A percentile compares a stretch with the other conserved stretches of the same genome.
These are phyloP conservation scores for Phytophthora ramorum DNA, from an alignment of 352 stramenopile genomes.

Conservation along the genomic window DNA sequence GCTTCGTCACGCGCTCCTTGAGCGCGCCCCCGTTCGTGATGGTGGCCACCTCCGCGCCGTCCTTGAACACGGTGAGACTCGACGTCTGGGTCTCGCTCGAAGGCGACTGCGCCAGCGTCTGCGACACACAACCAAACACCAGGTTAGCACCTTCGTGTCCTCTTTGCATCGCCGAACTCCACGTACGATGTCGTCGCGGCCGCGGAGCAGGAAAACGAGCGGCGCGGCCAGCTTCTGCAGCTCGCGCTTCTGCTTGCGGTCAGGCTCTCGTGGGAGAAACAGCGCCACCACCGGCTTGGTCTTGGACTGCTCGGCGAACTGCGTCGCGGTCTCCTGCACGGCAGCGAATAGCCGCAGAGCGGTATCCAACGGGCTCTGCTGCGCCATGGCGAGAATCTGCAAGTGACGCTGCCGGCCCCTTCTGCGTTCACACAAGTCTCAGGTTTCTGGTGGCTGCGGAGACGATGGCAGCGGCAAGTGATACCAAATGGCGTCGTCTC, in stretches of 20 bases:
- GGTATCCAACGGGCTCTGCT: conserved; percentile 25
- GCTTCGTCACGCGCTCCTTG: conserved; percentile 53
- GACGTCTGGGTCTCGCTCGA: conserved; percentile 39
- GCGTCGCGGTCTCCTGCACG: conserved; percentile 5
- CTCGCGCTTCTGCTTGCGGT: conserved; percentile 40
- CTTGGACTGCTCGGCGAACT: conserved; percentile 9
- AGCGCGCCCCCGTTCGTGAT: conserved; percentile 53
- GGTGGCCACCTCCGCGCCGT: conserved; percentile 37
- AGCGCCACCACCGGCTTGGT: conserved; percentile 35
- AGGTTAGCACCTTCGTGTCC: background rate
- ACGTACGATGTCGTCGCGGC: conserved; percentile 69
- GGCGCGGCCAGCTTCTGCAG: conserved; percentile 54
- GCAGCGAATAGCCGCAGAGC: conserved; percentile 29
- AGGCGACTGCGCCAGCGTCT: conserved; percentile 52
- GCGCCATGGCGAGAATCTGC: conserved; percentile 21
- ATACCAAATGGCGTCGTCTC: background rate
- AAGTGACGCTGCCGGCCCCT: conserved; percentile 16
- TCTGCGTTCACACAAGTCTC: conserved; percentile 11
- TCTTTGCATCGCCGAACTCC: background rate
- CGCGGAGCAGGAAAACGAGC: conserved; percentile 67
- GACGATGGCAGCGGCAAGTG: background rate
- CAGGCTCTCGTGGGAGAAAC: conserved; percentile 24
- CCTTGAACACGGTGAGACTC: conserved; percentile 65
- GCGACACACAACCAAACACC: conserved; percentile 4
- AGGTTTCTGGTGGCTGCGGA: conserved; percentile 1